These are phyloP conservation scores for Acrocalymma vagum DNA, from an alignment of 2,329 filamentous ascomycete species.

Conservation along the genomic window DNA sequence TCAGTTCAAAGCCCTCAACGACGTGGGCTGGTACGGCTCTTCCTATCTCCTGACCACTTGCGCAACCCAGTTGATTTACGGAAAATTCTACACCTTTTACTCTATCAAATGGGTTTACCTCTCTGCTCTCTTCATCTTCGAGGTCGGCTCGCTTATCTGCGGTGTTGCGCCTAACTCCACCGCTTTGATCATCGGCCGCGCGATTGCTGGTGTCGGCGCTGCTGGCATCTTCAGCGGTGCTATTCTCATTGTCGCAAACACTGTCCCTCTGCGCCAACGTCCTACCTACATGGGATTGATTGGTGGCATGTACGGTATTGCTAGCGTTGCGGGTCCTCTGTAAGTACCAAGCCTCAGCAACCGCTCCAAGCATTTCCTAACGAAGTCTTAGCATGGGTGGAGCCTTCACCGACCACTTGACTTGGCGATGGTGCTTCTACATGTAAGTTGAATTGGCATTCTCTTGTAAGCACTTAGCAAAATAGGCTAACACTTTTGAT, in stretches of 20 bases:
- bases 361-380: constrained; percentile 28
- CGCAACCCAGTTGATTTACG: constrained; percentile 49
- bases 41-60: constrained; percentile 54
- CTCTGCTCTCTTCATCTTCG: constrained; percentile 56
- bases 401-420: constrained; percentile 54
- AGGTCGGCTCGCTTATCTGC: constrained; percentile 61
- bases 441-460: too few species aligned
- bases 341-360: constrained; percentile 25
- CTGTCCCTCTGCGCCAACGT: constrained; percentile 55
- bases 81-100: constrained; percentile 57
- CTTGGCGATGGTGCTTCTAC: constrained; percentile 58
- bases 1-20: constrained; percentile 55
- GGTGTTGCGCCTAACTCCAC: constrained; percentile 59
- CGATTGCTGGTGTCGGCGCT: constrained; percentile 59
- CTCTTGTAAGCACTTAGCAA: constrained; percentile 33
- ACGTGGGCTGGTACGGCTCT: constrained; percentile 57
- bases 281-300: constrained; percentile 60
- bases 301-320: constrained; percentile 60
- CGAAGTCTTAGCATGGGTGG: constrained; percentile 49
- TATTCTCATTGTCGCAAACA: constrained; percentile 56
- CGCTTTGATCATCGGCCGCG: constrained; percentile 61
- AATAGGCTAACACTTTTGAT: constrained; percentile 44
- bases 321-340: constrained; percentile 57
- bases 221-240: constrained; percentile 61
- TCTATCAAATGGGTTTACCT: constrained; percentile 58